phyloP scores from a whole-genome alignment of 306 rosid species.

The Quercus wislizeni region DNA sequence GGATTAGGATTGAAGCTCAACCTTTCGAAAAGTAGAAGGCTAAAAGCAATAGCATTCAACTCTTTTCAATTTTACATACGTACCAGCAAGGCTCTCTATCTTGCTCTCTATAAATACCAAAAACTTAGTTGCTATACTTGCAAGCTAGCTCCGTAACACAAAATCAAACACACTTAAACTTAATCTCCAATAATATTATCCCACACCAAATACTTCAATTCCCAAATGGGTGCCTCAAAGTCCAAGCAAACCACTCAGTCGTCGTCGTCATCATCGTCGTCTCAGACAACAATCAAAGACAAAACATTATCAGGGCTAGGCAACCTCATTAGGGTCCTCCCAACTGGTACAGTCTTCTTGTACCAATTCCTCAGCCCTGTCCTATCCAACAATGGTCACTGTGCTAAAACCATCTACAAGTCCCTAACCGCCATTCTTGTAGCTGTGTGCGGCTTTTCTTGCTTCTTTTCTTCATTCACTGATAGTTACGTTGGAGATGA shows the following conservation, averaged over 20 bases:
- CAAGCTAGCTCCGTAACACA: not conserved
- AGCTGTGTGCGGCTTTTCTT: slow-evolving; percentile 44
- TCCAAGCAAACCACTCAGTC: not conserved
- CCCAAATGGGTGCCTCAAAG: slow-evolving; percentile 21
- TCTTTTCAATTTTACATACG: slow-evolving; percentile 36
- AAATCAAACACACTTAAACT: not conserved
- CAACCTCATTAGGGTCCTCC: slow-evolving; percentile 73
- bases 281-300: not conserved
- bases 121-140: slow-evolving; percentile 32
- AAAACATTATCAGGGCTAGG: slow-evolving; percentile 49
- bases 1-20: slow-evolving; percentile 3
- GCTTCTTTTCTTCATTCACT: slow-evolving; percentile 69
- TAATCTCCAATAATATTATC: not conserved
- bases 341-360: slow-evolving; percentile 71
- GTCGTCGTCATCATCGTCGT: no score
- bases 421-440: slow-evolving; percentile 43
- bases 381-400: slow-evolving; percentile 65
- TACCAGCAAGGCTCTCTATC: slow-evolving; percentile 24
- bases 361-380: slow-evolving; percentile 77
- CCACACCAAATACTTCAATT: not conserved
- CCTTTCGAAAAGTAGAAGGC: slow-evolving; percentile 12
- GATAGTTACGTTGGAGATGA: slow-evolving; percentile 71
- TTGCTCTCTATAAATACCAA: not conserved
- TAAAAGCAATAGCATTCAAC: slow-evolving; percentile 19
- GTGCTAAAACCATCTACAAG: slow-evolving; percentile 46